Percentiles rank a stretch among this genome's conserved stretches.
Conservation (phyloP, 768 basidiomycete species). For the Neoboletus brunneissimus region DNA sequence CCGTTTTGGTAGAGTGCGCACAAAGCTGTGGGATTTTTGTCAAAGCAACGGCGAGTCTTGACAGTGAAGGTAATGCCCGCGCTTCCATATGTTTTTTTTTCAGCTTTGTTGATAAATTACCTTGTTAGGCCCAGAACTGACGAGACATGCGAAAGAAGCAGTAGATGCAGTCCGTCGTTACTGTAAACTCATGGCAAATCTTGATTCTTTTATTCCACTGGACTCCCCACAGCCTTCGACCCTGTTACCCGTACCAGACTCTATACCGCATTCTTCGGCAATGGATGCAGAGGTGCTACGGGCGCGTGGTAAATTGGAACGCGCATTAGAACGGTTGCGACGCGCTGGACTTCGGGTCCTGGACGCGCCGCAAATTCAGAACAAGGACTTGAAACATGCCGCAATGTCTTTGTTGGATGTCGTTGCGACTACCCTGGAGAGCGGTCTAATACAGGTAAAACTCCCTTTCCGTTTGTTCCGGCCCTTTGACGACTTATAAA, state of each 20-base stretch:
- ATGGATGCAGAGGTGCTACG: slow-evolving; percentile 26
- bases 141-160: slow-evolving; percentile 20
- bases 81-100: background rate
- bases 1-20: slow-evolving; percentile 35
- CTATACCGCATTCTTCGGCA: background rate
- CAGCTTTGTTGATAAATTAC: background rate
- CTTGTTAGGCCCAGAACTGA: slow-evolving; percentile 14
- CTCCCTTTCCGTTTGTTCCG: background rate
- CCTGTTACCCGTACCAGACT: background rate
- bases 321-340: slow-evolving; percentile 58
- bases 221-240: background rate
- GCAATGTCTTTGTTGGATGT: slow-evolving; percentile 36
- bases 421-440: slow-evolving; percentile 34
- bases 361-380: slow-evolving; percentile 31
- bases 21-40: slow-evolving; percentile 43
- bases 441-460: slow-evolving; percentile 31
- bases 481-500: background rate
- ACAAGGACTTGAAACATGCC: slow-evolving; percentile 3
- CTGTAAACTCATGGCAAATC: slow-evolving; percentile 9
- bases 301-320: slow-evolving; percentile 51
- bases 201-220: slow-evolving; percentile 7
- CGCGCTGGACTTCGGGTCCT: slow-evolving; percentile 47
- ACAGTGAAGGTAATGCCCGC: slow-evolving; percentile 12
- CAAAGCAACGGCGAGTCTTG: slow-evolving; percentile 41
- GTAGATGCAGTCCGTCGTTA: slow-evolving; percentile 20